Percentiles rank a stretch among this genome's conserved stretches.
Conservation (phyloP, 2,329 filamentous ascomycete species). For the Botrytis sinoallii region DNA sequence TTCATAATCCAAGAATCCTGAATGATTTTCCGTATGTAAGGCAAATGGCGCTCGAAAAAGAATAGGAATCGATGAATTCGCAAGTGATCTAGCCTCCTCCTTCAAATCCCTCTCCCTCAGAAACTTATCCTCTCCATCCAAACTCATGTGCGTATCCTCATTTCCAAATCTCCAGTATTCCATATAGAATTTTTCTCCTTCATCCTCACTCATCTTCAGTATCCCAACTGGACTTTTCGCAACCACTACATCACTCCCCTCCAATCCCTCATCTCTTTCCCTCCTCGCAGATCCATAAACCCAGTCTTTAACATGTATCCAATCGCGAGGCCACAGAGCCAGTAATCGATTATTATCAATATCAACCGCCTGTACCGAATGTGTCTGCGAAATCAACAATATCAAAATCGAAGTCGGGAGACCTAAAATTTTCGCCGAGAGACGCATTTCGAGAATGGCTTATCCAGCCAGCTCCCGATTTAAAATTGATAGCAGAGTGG, state of each 20-base stretch:
- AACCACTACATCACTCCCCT: conserved; percentile 41
- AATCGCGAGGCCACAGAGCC: conserved; percentile 45
- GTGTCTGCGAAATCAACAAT: conserved; percentile 43
- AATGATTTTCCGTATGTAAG: conserved; percentile 42
- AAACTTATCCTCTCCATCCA: not conserved
- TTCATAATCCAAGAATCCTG: conserved; percentile 1
- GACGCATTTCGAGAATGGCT: conserved; percentile 40
- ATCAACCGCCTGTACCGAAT: conserved; percentile 36
- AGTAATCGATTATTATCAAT: conserved; percentile 26
- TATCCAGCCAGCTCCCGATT: not conserved
- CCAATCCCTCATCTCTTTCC: conserved; percentile 42
- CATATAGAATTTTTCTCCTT: conserved; percentile 70
- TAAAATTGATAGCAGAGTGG: conserved; percentile 1
- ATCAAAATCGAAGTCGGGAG: conserved; percentile 47
- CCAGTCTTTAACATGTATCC: conserved; percentile 46
- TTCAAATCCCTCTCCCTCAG: conserved; percentile 27
- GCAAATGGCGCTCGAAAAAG: conserved; percentile 52
- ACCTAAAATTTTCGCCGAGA: conserved; percentile 39
- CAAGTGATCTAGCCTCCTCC: conserved; percentile 29
- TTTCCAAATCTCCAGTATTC: conserved; percentile 52
- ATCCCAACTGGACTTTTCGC: conserved; percentile 55
- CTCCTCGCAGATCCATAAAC: conserved; percentile 45
- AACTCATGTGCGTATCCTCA: conserved; percentile 21
- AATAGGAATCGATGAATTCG: conserved; percentile 30
- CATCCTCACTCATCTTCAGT: conserved; percentile 68